Base-by-base conservation (phyloP, 2,329 filamentous ascomycete species). In the Mollisiaceae sp. region DNA sequence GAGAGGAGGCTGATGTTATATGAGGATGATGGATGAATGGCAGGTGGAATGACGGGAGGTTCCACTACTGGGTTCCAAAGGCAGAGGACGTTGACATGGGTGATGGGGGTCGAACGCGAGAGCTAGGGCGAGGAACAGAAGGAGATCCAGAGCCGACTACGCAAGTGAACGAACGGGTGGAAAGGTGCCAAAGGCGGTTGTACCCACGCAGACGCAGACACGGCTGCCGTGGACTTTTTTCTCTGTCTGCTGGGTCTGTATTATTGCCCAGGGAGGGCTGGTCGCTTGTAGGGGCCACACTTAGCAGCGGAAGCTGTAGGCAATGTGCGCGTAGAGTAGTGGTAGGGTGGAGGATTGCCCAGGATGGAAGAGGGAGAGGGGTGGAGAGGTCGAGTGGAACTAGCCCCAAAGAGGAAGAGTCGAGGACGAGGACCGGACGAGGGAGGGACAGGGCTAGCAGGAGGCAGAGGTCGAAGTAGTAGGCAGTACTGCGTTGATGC, bases 1-100 rank as follows among this genome's bases (percentile, higher is more conserved):
- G 60, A 45, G 57, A 69, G 64, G 66, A 70, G 66, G 69, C 65
- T 71, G 69, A 72, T 71, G 60, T 70, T 73, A 72, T 73, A 72
- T 72, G 67, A 64, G 20, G 39, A 38, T 57, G 59, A 60, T 60
- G 63, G 60, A 56, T 65, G 62, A 59, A 66, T 59, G 56, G 59
- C 4, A 32, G 55, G 61, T 43, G 50, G 62, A 68, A 67, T 71
- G 67, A 70, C 69, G 70, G 68, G 67, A 66, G 65, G 61, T 69
- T 69, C 71, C 67, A 66, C 62, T 65, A 65, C 24, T 35, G 66
- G 55, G 58, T 61, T 64, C 64, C 65, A 41, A 24, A 59, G 57
- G 60, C 65, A 41, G 35, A 59, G 57, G 60, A 63, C 58, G 62
- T 61, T 66, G 63, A 64, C 67, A 70, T 65, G 68, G 67, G 66